A percentile compares a stretch with the other conserved stretches of the same genome.
These are phyloP conservation scores for Russula olivacea DNA, from an alignment of 768 basidiomycete species.

Conservation along the genomic window DNA sequence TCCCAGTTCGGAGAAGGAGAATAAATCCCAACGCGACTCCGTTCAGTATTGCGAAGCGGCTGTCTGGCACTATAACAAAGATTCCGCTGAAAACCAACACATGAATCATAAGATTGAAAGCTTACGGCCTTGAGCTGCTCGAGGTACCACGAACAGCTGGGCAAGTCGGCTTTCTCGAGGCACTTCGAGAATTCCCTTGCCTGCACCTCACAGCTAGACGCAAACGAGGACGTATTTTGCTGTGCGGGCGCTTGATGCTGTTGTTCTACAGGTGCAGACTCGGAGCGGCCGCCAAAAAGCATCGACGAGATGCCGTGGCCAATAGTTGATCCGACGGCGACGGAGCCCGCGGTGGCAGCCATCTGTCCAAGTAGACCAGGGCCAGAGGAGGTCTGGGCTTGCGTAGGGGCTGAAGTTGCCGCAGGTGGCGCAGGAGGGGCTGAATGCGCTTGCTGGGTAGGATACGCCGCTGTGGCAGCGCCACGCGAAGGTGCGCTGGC, in stretches of 20 bases:
- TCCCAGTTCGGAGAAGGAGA: neutral
- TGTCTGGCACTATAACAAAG: conserved; percentile 20
- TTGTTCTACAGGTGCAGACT: conserved; percentile 40
- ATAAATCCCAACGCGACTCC: neutral
- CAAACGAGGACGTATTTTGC: conserved; percentile 42
- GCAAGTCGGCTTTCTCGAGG: conserved; percentile 73
- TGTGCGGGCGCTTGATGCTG: conserved; percentile 45
- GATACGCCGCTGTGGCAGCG: conserved; percentile 24
- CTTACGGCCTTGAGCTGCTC: conserved; percentile 84
- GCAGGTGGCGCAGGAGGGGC: conserved; percentile 36
- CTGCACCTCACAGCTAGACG: conserved; percentile 63
- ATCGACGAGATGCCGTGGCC: conserved; percentile 87
- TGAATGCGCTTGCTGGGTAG: conserved; percentile 34
- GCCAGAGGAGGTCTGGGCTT: conserved; percentile 29
- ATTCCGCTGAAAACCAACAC: neutral
- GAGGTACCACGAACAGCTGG: conserved; percentile 79
- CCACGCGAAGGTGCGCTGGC: conserved; percentile 41
- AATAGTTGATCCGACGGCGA: conserved; percentile 81
- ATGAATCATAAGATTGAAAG: conserved; percentile 21
- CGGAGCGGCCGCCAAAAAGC: conserved; percentile 71
- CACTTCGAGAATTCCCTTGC: conserved; percentile 88
- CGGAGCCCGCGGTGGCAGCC: conserved; percentile 87
- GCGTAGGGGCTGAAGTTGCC: conserved; percentile 25
- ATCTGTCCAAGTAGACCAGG: conserved; percentile 79
- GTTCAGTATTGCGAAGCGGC: conserved; percentile 26